Base-by-base conservation (phyloP, 2,329 filamentous ascomycete genomes). In the Allantophomopsis cytisporea region DNA sequence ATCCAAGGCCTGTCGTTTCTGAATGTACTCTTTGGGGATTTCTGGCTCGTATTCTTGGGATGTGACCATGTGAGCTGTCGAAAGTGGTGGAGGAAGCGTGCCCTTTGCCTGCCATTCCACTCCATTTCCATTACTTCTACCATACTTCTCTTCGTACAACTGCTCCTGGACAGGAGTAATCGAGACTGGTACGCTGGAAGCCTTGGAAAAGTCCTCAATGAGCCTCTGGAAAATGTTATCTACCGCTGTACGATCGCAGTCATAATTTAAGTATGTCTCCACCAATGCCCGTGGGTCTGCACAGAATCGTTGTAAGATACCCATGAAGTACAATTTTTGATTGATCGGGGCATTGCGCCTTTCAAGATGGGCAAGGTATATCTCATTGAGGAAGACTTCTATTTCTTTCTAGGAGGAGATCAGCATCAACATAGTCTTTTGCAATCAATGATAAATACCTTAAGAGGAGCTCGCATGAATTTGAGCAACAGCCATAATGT, bases 401-500 rank as follows among this genome's bases (percentile, higher is more conserved):
- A 98, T 83, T 56, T 98, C 91, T 73, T 94, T 94, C 77, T 86
- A 53, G 42, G 39, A 32, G 20, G n/a, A n/a, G 15, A 36, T 17
- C 4, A 38, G 41, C 41, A 36, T 21, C 12, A 12, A 8, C 15
- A 39, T 10, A 12, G 12, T 18, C 38, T n/a, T 41, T 37, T 35
- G 45, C 38, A 49, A 35, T n/a, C 31, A 12, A 35, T 3, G 5
- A 31, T n/a, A 28, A 5, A 43, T 53, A 82, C 81, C 78, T 98
- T 98, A 61, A 98, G 83, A 45, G 88, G 82, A 2, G 91, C 82
- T 44, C 93, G 77, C 76, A 98, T 83, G 51, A 86, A 82, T 57
- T 93, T 94, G 34, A 95, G 64, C 80, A 95, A 94, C 42, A 96
- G 69, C 87, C 88, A 98, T 58, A 98, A 98, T 21, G 96, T 94